A percentile compares a stretch with the other conserved stretches of the same genome.
phyloP scores from a whole-genome alignment of 306 rosid species.

The Gynostemma pentaphyllum region DNA sequence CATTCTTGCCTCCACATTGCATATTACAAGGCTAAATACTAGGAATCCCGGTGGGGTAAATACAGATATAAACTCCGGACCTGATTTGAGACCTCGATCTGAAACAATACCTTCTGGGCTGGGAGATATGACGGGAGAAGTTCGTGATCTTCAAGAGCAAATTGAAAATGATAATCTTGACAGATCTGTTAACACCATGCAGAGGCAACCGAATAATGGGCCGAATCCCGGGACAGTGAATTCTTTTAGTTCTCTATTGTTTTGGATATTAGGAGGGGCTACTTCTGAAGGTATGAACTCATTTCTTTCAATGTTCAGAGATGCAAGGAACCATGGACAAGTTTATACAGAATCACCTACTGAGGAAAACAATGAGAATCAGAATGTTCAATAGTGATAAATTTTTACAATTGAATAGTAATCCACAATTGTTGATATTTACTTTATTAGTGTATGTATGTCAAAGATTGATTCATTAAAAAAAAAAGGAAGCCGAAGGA shows the following conservation, averaged over 20 bases:
- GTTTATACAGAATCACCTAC: conserved; percentile 44
- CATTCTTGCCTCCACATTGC: conserved; percentile 90
- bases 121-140: conserved; percentile 28
- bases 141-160: conserved; percentile 27
- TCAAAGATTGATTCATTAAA: neutral
- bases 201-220: conserved; percentile 52
- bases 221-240: conserved; percentile 64
- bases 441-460: neutral
- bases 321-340: conserved; percentile 74
- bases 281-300: conserved; percentile 85
- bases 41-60: conserved; percentile 46
- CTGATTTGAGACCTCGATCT: conserved; percentile 44
- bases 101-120: conserved; percentile 20
- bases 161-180: conserved; percentile 31
- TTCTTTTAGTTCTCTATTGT: conserved; percentile 71
- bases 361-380: conserved; percentile 26
- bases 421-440: neutral
- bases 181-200: conserved; percentile 34
- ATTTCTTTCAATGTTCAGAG: conserved; percentile 82
- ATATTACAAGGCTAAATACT: conserved; percentile 90
- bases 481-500: neutral
- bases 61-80: conserved; percentile 31
- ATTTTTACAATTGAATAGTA: neutral
- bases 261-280: conserved; percentile 91
- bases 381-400: conserved; percentile 12